Evolutionary conservation across 805 yeast species (phyloP).

Genomic region (Alloascoidea hylecoeti): DNA sequence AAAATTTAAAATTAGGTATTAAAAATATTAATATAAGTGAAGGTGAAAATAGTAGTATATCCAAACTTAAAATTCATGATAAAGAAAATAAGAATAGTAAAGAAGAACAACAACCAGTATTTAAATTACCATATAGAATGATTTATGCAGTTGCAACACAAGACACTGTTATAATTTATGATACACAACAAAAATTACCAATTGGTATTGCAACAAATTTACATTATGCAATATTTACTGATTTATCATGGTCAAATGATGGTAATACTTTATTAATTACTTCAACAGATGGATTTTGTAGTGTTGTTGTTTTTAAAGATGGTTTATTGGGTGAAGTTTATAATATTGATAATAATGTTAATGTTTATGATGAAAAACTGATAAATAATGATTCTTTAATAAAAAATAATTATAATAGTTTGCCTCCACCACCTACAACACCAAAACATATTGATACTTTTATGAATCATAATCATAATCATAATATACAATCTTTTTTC

Average conservation of each 20-base stretch:
- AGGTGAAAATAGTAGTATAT: background rate
- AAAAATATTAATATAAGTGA: too few relatives aligned
- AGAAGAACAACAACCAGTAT: constrained; percentile 18
- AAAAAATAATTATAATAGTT: constrained; percentile 2
- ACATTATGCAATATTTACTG: constrained; percentile 85
- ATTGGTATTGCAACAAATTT: constrained; percentile 63
- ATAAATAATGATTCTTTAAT: too few relatives aligned
- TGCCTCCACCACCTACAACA: constrained; percentile 8
- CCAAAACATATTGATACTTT: constrained; percentile 4
- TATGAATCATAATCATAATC: background rate
- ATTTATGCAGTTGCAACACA: constrained; percentile 89
- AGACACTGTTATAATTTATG: constrained; percentile 70
- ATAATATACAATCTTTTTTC: too few relatives aligned
- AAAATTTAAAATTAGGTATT: constrained; percentile 3
- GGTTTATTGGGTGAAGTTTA: constrained; percentile 41
- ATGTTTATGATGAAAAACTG: too few relatives aligned
- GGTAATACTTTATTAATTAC: constrained; percentile 61
- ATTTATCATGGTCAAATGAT: constrained; percentile 70
- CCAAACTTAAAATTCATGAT: background rate
- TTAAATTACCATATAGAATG: constrained; percentile 63
- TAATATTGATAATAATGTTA: constrained; percentile 11
- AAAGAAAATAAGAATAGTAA: background rate
- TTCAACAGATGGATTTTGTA: constrained; percentile 89
- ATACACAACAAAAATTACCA: constrained; percentile 58
- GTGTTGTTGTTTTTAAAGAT: constrained; percentile 40